These are phyloP conservation scores for Helicostylum pulchrum DNA, from an alignment of 192 early-diverging fungal species.

Conservation along the genomic window DNA sequence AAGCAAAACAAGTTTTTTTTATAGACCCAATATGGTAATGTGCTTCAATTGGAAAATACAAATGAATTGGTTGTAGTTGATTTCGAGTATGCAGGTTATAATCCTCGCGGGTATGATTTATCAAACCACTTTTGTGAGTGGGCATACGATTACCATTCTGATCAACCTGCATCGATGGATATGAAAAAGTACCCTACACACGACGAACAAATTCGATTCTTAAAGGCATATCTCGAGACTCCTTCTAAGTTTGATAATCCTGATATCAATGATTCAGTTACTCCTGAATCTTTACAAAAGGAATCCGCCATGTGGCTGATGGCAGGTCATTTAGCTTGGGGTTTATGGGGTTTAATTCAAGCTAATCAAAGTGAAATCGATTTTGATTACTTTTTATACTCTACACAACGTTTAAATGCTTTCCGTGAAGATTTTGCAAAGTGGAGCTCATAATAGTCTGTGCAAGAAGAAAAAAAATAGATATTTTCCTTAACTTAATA, in stretches of 20 bases:
- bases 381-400: slow-evolving; percentile 72
- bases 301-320: slow-evolving; percentile 43
- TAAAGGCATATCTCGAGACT: slow-evolving; percentile 60
- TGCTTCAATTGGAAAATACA: slow-evolving; percentile 56
- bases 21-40: slow-evolving; percentile 85
- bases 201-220: slow-evolving; percentile 54
- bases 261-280: neutral
- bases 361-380: slow-evolving; percentile 71
- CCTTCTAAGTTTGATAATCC: slow-evolving; percentile 1
- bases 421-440: slow-evolving; percentile 38
- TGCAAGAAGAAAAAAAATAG: no score
- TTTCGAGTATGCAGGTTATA: slow-evolving; percentile 80
- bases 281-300: slow-evolving; percentile 33
- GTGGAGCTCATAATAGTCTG: neutral
- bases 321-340: slow-evolving; percentile 67
- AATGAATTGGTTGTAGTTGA: slow-evolving; percentile 71
- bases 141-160: slow-evolving; percentile 75
- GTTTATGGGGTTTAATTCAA: slow-evolving; percentile 75
- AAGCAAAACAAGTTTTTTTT: neutral
- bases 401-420: slow-evolving; percentile 46
- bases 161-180: slow-evolving; percentile 41
- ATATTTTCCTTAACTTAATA: no score
- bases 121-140: slow-evolving; percentile 85
- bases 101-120: slow-evolving; percentile 73
- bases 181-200: slow-evolving; percentile 49